phyloP scores from a whole-genome alignment of 108 stramenopile species.

The Skeletonema potamos region DNA sequence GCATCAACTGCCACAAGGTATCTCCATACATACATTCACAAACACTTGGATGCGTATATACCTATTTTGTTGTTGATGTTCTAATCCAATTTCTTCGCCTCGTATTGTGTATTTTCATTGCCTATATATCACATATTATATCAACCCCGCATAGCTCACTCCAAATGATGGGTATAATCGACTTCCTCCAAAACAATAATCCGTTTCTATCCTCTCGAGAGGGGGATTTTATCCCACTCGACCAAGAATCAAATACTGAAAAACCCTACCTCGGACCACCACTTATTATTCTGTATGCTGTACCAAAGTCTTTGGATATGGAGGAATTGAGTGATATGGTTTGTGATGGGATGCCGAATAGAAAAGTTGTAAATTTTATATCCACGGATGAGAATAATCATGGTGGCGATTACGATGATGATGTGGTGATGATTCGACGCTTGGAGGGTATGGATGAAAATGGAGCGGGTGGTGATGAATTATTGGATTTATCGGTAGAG shows the following conservation, averaged over 20 bases:
- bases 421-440: conserved; percentile 18
- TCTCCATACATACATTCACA: neutral
- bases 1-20: neutral
- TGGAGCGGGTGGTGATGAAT: conserved; percentile 8
- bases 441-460: conserved; percentile 18
- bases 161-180: conserved; percentile 17
- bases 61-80: neutral
- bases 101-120: neutral
- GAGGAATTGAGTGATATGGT: conserved; percentile 70
- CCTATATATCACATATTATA: neutral
- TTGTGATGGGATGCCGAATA: conserved; percentile 58
- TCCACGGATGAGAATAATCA: neutral
- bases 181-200: conserved; percentile 34
- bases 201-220: conserved; percentile 35
- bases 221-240: conserved; percentile 62
- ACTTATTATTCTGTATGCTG: conserved; percentile 58
- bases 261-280: conserved; percentile 61
- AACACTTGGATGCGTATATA: too few species aligned
- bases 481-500: conserved; percentile 49
- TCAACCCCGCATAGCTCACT: neutral
- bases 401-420: too few species aligned
- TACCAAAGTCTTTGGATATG: conserved; percentile 52
- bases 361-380: conserved; percentile 20
- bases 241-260: conserved; percentile 14
- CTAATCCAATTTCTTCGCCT: too few species aligned